Evolutionary conservation across 2,329 filamentous ascomycete species (phyloP).

Genomic region (Calonectria pauciramosa): DNA sequence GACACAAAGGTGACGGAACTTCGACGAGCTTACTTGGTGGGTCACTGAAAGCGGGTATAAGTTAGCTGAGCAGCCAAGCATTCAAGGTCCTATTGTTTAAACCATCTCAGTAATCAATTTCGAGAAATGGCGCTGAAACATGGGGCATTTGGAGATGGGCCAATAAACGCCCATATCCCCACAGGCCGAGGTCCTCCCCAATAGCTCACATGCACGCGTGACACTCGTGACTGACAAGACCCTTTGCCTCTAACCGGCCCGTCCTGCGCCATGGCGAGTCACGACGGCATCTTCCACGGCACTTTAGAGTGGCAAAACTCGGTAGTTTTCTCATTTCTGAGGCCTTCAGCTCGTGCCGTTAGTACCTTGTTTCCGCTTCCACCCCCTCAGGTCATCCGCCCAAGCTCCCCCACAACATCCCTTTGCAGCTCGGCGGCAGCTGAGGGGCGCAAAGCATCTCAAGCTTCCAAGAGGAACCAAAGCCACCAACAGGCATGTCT

Average conservation of each 20-base stretch:
- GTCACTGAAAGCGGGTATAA: background rate
- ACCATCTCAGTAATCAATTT: background rate
- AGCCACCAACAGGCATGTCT: background rate
- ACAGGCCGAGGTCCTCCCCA: background rate
- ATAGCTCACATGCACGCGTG: conserved; percentile 8
- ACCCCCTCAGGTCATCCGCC: background rate
- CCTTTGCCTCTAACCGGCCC: background rate
- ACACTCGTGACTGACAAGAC: background rate
- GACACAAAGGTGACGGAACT: background rate
- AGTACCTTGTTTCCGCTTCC: background rate
- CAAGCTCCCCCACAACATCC: background rate
- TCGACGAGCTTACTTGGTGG: background rate
- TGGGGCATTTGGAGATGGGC: background rate
- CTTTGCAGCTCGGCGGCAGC: background rate
- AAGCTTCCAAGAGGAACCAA: background rate
- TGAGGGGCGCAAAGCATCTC: background rate
- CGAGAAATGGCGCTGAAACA: background rate
- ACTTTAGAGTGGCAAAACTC: background rate
- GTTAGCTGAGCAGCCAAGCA: background rate
- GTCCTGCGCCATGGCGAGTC: background rate
- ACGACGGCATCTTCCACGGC: background rate
- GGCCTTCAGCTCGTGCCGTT: background rate
- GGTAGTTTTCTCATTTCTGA: background rate
- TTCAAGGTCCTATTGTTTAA: background rate
- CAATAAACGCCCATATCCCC: background rate